A percentile compares a stretch with the other conserved stretches of the same genome.
These are phyloP conservation scores for Blastomyces gilchristii DNA, from an alignment of 2,329 filamentous ascomycete species.

Conservation along the genomic window DNA sequence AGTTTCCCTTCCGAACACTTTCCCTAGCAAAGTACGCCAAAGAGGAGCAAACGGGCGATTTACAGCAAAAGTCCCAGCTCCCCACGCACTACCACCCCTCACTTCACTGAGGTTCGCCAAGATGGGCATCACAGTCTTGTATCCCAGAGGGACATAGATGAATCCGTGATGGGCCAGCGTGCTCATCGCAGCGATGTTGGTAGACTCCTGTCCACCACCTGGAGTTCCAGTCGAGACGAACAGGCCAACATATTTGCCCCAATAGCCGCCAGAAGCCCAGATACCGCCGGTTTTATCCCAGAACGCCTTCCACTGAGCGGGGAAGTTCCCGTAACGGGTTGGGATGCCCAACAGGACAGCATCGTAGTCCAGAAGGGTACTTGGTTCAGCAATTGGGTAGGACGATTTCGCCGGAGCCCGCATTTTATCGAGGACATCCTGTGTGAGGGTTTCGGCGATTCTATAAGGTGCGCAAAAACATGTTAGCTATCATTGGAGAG, in stretches of 20 bases:
- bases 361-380: constrained; percentile 64
- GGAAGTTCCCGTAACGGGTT: constrained; percentile 94
- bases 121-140: constrained; percentile 64
- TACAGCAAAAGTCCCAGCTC: constrained; percentile 80
- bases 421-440: constrained; percentile 84
- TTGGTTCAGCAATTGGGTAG: constrained; percentile 53
- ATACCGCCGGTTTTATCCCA: constrained; percentile 84
- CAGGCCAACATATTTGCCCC: constrained; percentile 81
- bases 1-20: not conserved
- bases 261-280: constrained; percentile 67
- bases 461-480: constrained; percentile 29
- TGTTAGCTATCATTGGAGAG: not conserved
- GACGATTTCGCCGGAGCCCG: constrained; percentile 67
- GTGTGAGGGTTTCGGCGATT: constrained; percentile 72
- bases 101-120: constrained; percentile 66
- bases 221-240: constrained; percentile 79
- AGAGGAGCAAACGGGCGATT: constrained; percentile 20
- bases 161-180: constrained; percentile 90
- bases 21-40: not conserved
- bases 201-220: constrained; percentile 90
- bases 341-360: constrained; percentile 89
- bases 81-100: constrained; percentile 83
- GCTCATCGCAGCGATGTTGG: constrained; percentile 67
- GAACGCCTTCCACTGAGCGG: constrained; percentile 76
- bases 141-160: constrained; percentile 91